Conservation (phyloP, 2,329 filamentous ascomycete species). For the Claviceps sp. region DNA sequence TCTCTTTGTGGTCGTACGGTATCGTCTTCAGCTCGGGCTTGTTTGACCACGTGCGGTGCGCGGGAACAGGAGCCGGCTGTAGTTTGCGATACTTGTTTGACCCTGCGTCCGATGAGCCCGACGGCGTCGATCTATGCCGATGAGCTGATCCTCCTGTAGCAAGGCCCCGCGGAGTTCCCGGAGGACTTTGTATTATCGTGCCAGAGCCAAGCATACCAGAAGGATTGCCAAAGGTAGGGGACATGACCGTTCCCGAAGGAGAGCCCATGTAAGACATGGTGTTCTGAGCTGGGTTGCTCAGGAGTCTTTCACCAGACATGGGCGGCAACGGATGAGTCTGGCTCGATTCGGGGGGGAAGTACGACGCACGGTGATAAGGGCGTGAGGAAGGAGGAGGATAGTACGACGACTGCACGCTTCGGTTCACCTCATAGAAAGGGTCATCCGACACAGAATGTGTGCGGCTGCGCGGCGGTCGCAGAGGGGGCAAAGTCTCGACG, state of each 20-base stretch:
- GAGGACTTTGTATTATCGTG: constrained; percentile 21
- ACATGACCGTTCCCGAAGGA: constrained; percentile 18
- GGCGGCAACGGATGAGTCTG: constrained; percentile 17
- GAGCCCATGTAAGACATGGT: constrained; percentile 20
- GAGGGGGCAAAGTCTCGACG: constrained; percentile 24
- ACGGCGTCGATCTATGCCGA: constrained; percentile 24
- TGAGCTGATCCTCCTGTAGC: constrained; percentile 15
- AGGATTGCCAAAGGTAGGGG: constrained; percentile 23
- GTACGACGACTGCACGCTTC: constrained; percentile 17
- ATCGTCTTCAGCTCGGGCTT: constrained; percentile 45
- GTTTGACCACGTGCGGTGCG: constrained; percentile 32
- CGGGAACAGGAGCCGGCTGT: constrained; percentile 42
- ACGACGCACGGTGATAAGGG: constrained; percentile 18
- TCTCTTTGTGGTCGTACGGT: constrained; percentile 47
- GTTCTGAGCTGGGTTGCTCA: constrained; percentile 21
- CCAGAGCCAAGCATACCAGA: constrained; percentile 16
- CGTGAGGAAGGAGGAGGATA: constrained; percentile 18
- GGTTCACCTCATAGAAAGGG: constrained; percentile 17
- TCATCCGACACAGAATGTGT: constrained; percentile 22
- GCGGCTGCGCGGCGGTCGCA: constrained; percentile 24
- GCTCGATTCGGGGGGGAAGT: constrained; percentile 14
- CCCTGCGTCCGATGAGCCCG: constrained; percentile 24
- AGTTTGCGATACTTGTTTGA: constrained; percentile 41
- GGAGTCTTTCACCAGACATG: constrained; percentile 19
- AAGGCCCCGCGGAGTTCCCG: constrained; percentile 19